Evolutionary conservation across 1,284 basidiomycete species (phyloP), one percentile per base, ranked within the genome.

Genomic region (Moesziomyces sp.): DNA sequence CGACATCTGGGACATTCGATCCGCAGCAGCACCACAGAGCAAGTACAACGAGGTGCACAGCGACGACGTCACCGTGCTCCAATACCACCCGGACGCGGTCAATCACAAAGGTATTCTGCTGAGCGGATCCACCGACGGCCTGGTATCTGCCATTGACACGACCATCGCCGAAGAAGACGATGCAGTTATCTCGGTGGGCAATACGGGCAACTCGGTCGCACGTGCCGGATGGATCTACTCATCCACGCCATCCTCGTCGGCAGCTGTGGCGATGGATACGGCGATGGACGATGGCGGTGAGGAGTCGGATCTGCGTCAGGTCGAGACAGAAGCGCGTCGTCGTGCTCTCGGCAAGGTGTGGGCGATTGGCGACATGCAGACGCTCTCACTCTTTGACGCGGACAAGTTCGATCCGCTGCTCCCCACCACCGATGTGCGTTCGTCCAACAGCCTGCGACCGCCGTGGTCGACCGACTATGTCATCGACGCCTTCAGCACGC

Each of bases 361-460:
- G 66, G 75, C 76, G 2, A 61, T 83, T 1, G 80, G 80, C 42
- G 79, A 84, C 50, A 84, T 84, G 82, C 82, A 84, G 64, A 84
- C 81, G 0, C 42, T 83, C 30, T 58, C 76, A 14, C 47, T 82
- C 13, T 83, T 77, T 52, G 79, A 83, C 50, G 80, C 78, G 6
- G 79, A 79, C 52, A 75, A 73, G 71, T 80, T 80, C 49, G 79
- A 81, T 8, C 38, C 38, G 38, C 38, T 40, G 1, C 13, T 40
- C 2, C 38, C 38, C 14, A n/a, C 38, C 16, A 40, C 38, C 16
- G 38, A 40, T 18, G 38, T 40, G 13, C 38, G 38, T 14, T 40
- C 38, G 38, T 40, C 38, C 38, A 40, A 14, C 18, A 40, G 38
- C 38, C 69, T 77, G 38, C 56, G 65, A 11, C 80, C 80, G 3